phyloP scores from a whole-genome alignment of 768 basidiomycete species.

The Astraeus odoratus region DNA sequence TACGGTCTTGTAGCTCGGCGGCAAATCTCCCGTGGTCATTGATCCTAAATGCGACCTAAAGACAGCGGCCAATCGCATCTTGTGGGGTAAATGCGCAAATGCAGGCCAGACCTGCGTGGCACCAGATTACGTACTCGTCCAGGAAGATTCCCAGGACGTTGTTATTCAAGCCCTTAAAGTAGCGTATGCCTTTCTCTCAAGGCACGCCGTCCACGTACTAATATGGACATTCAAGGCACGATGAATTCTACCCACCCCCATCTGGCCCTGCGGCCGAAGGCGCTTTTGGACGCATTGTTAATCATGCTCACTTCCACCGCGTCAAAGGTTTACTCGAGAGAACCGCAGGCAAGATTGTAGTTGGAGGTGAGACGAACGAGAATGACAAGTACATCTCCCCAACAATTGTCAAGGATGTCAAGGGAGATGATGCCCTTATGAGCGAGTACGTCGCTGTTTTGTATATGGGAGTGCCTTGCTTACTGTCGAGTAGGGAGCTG shows the following conservation, averaged over 20 bases:
- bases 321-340: slow-evolving; percentile 55
- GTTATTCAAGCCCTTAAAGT: slow-evolving; percentile 36
- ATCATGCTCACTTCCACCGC: slow-evolving; percentile 47
- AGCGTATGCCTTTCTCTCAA: slow-evolving; percentile 26
- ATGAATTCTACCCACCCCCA: slow-evolving; percentile 37
- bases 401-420: slow-evolving; percentile 62
- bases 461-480: neutral
- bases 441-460: slow-evolving; percentile 45
- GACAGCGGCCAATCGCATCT: slow-evolving; percentile 57
- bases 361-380: slow-evolving; percentile 59
- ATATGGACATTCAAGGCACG: slow-evolving; percentile 9
- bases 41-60: slow-evolving; percentile 64
- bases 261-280: slow-evolving; percentile 36
- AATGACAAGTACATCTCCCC: slow-evolving; percentile 60
- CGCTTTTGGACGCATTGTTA: slow-evolving; percentile 47
- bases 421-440: slow-evolving; percentile 65
- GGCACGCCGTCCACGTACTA: neutral
- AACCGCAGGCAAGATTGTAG: slow-evolving; percentile 57
- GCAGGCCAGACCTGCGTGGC: slow-evolving; percentile 73
- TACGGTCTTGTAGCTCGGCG: slow-evolving; percentile 42
- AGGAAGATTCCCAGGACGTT: slow-evolving; percentile 31
- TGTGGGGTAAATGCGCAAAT: slow-evolving; percentile 81
- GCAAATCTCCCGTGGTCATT: slow-evolving; percentile 71
- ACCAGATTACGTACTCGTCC: slow-evolving; percentile 48
- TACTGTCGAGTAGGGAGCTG: slow-evolving; percentile 54